Evolutionary conservation across 2,329 filamentous ascomycete species (phyloP).

Genomic region (Fusarium robinianum): DNA sequence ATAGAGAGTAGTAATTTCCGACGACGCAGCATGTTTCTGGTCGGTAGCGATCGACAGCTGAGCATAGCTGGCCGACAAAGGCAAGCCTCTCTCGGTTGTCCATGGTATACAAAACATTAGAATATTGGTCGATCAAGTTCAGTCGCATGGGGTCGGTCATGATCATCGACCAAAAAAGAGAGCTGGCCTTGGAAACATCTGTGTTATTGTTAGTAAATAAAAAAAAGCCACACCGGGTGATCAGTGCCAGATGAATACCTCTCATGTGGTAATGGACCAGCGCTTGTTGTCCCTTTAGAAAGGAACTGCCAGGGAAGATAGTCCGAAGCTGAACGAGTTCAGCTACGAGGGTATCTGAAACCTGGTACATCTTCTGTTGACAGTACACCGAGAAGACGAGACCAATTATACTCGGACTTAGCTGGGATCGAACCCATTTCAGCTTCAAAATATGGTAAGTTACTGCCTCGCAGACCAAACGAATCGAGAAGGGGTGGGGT

Average conservation of each 20-base stretch:
- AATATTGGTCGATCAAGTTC: neutral
- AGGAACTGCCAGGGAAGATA: slow-evolving; percentile 1
- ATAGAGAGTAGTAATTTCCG: slow-evolving; percentile 2
- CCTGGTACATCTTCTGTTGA: neutral
- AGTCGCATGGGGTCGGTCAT: neutral
- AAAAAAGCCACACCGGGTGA: no score
- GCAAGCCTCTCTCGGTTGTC: no score
- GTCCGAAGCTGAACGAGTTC: slow-evolving; percentile 2
- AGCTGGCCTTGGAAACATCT: neutral
- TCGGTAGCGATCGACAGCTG: neutral
- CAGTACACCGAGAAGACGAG: slow-evolving; percentile 1
- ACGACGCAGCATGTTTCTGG: slow-evolving; percentile 1
- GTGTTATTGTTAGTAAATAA: no score
- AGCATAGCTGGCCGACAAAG: no score
- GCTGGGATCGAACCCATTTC: neutral
- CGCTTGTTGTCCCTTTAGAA: neutral
- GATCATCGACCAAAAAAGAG: neutral
- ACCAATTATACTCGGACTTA: slow-evolving; percentile 1
- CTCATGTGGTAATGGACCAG: slow-evolving; percentile 2
- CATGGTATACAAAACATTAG: neutral
- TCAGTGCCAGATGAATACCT: no score
- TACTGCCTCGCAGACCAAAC: no score
- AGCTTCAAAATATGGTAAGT: neutral
- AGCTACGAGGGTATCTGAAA: neutral
- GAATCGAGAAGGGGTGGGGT: no score